Conservation (phyloP, 257 asterid species). For the Paraleonurus japonicus region DNA sequence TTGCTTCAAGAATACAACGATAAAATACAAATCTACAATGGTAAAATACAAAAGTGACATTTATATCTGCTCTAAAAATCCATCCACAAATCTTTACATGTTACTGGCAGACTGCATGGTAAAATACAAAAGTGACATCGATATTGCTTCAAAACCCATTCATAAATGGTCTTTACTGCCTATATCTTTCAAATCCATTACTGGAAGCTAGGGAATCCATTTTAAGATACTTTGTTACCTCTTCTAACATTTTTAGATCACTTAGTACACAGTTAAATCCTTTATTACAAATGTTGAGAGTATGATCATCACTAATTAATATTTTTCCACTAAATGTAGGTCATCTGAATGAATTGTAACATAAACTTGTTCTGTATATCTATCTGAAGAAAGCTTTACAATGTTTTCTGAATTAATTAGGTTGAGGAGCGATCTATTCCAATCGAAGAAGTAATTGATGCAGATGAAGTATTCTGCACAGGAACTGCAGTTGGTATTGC, state of each 20-base stretch:
- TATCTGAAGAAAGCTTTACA: background rate
- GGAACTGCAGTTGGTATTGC: slow-evolving; percentile 95
- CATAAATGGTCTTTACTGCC: too few species aligned
- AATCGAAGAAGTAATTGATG: slow-evolving; percentile 61
- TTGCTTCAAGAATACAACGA: too few species aligned
- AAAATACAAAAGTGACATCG: too few species aligned
- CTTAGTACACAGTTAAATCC: too few species aligned
- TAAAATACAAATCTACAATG: background rate
- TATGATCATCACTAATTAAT: background rate
- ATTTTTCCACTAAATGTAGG: background rate
- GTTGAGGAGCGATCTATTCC: slow-evolving; percentile 68
- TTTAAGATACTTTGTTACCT: background rate
- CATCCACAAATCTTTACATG: background rate
- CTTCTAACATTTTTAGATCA: too few species aligned
- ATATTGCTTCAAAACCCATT: too few species aligned
- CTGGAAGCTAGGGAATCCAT: background rate
- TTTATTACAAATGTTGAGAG: background rate
- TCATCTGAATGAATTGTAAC: background rate
- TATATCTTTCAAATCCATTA: background rate
- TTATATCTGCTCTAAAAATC: background rate
- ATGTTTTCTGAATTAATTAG: slow-evolving; percentile 28
- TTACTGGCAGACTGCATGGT: too few species aligned
- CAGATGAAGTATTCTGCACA: slow-evolving; percentile 88
- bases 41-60: background rate
- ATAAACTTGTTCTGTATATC: background rate